These are phyloP conservation scores for Huntiella bhutanensis DNA, from an alignment of 2,329 filamentous ascomycete species.

Conservation along the genomic window DNA sequence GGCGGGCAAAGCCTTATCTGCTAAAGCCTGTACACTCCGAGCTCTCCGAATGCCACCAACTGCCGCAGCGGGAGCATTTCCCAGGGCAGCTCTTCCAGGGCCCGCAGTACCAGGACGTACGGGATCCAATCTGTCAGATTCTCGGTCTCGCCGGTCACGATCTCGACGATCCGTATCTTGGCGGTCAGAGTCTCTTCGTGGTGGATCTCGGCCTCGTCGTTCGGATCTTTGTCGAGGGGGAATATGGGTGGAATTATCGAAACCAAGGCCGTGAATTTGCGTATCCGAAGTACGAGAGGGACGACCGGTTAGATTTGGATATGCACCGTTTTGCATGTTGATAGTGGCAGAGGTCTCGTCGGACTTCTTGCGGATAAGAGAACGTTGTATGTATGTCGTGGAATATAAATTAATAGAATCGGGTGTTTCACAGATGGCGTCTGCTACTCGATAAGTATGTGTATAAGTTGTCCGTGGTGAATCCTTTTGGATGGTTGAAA, in stretches of 20 bases:
- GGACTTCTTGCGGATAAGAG: neutral
- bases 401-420: neutral
- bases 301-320: slow-evolving; percentile 8
- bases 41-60: too few relatives aligned
- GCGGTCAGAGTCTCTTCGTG: too few relatives aligned
- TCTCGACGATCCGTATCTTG: too few relatives aligned
- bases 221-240: too few relatives aligned
- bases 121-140: too few relatives aligned
- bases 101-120: neutral
- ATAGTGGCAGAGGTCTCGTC: neutral
- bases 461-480: neutral
- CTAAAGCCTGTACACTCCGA: too few relatives aligned
- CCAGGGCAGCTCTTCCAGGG: neutral
- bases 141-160: too few relatives aligned
- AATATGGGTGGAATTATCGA: neutral
- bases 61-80: too few relatives aligned
- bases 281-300: neutral
- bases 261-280: slow-evolving; percentile 5
- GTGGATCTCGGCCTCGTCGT: too few relatives aligned
- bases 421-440: neutral
- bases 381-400: neutral
- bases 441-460: too few relatives aligned
- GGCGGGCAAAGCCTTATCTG: too few relatives aligned
- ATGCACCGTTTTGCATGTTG: slow-evolving; percentile 8
- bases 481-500: too few relatives aligned